Evolutionary conservation across 345 rosid genomes (phyloP).

Genomic region (Draba incana): DNA sequence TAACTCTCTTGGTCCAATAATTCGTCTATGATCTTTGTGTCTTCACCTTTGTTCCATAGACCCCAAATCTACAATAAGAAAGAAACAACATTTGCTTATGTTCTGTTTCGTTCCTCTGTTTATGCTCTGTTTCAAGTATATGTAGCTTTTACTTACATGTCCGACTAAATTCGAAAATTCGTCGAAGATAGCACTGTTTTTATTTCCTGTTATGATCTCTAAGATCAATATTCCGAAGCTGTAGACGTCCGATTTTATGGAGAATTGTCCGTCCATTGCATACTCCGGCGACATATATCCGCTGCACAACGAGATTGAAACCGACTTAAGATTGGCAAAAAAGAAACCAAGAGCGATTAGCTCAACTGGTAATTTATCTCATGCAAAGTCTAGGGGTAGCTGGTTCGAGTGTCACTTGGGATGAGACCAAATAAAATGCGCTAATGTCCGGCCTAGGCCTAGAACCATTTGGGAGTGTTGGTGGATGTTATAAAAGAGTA

Average conservation of each 20-base stretch:
- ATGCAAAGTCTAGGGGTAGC: too few species aligned
- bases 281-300: constrained; percentile 89
- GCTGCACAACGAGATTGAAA: constrained; percentile 36
- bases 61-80: constrained; percentile 55
- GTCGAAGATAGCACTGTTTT: constrained; percentile 35
- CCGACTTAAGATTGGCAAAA: background rate
- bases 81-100: background rate
- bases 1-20: constrained; percentile 34
- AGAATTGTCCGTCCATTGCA: constrained; percentile 66
- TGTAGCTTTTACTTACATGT: constrained; percentile 47
- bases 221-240: constrained; percentile 67
- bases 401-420: too few species aligned
- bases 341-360: too few species aligned
- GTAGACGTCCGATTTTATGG: constrained; percentile 68
- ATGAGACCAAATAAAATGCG: too few species aligned
- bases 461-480: too few species aligned
- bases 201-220: constrained; percentile 63
- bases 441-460: too few species aligned
- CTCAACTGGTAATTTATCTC: too few species aligned
- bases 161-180: constrained; percentile 52
- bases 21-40: constrained; percentile 43
- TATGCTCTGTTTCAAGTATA: too few species aligned
- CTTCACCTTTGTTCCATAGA: constrained; percentile 49
- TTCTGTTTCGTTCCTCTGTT: constrained; percentile 18
- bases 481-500: background rate